A percentile compares a stretch with the other conserved stretches of the same genome.
These are phyloP conservation scores for Fragaria nilgerrensis DNA, from an alignment of 306 rosid genomes.

Conservation along the genomic window DNA sequence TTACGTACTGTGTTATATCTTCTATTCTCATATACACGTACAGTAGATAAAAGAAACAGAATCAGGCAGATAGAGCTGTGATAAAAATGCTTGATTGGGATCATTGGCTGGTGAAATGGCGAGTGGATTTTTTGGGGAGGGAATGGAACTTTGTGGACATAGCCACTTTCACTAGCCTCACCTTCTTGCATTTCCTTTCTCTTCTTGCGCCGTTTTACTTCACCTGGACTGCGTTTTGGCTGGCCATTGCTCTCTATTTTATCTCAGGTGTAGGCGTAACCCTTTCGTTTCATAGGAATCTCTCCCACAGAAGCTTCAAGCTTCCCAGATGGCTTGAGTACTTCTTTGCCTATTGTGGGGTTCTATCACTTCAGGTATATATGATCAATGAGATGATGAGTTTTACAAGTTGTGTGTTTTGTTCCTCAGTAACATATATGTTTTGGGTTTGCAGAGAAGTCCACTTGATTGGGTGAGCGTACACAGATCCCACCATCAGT, in stretches of 20 bases:
- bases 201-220: constrained; percentile 72
- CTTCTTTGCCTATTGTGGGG: constrained; percentile 75
- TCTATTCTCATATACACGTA: neutral
- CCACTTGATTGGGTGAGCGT: constrained; percentile 95
- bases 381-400: neutral
- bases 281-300: constrained; percentile 73
- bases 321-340: constrained; percentile 90
- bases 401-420: neutral
- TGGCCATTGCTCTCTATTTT: constrained; percentile 52
- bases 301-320: constrained; percentile 34
- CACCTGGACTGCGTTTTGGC: constrained; percentile 68
- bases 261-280: constrained; percentile 75
- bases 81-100: neutral
- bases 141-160: constrained; percentile 68
- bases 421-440: neutral
- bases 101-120: constrained; percentile 8
- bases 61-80: neutral
- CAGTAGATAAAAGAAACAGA: neutral
- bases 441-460: constrained; percentile 51
- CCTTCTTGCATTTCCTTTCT: constrained; percentile 45
- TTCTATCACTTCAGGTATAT: constrained; percentile 69
- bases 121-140: constrained; percentile 45
- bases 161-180: constrained; percentile 27
- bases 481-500: constrained; percentile 83
- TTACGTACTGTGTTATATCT: neutral